A percentile compares a stretch with the other conserved stretches of the same genome.
Evolutionary conservation across 768 basidiomycete species (phyloP).

Genomic region (Mycena floridula): DNA sequence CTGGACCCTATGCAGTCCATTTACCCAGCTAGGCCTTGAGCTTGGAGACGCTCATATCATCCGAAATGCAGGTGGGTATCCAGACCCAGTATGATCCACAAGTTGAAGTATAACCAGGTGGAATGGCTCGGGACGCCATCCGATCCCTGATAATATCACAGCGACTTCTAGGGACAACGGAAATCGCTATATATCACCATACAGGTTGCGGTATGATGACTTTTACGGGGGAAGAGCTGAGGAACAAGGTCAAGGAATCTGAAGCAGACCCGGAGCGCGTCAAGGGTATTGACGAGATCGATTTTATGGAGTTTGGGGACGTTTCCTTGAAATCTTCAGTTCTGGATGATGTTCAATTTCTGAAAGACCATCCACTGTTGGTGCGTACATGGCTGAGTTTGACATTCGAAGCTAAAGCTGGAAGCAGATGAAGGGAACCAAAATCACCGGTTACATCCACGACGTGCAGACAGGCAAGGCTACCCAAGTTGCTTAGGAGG

Average conservation of each 20-base stretch:
- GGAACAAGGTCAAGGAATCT: conserved; percentile 40
- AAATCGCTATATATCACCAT: conserved; percentile 67
- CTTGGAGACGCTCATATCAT: conserved; percentile 71
- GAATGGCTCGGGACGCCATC: conserved; percentile 53
- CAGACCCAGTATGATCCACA: neutral
- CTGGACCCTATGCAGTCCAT: conserved; percentile 38
- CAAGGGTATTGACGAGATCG: conserved; percentile 34
- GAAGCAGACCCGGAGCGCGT: conserved; percentile 24
- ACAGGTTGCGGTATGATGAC: conserved; percentile 71
- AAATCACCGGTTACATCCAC: neutral
- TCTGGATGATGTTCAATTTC: conserved; percentile 49
- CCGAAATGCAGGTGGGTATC: conserved; percentile 59
- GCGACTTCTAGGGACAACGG: conserved; percentile 61
- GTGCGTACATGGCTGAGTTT: too few relatives aligned
- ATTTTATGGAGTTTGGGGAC: conserved; percentile 49
- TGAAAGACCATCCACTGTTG: conserved; percentile 52
- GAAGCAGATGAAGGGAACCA: neutral
- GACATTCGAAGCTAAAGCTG: too few relatives aligned
- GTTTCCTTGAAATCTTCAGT: conserved; percentile 43
- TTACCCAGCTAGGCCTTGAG: conserved; percentile 51
- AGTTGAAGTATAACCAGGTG: neutral
- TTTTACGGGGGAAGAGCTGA: conserved; percentile 47
- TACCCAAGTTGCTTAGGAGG: too few relatives aligned
- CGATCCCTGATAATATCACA: conserved; percentile 68
- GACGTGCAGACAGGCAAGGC: neutral